Conservation (phyloP, 2,329 filamentous ascomycete species). For the Cercospora zeae-maydis region DNA sequence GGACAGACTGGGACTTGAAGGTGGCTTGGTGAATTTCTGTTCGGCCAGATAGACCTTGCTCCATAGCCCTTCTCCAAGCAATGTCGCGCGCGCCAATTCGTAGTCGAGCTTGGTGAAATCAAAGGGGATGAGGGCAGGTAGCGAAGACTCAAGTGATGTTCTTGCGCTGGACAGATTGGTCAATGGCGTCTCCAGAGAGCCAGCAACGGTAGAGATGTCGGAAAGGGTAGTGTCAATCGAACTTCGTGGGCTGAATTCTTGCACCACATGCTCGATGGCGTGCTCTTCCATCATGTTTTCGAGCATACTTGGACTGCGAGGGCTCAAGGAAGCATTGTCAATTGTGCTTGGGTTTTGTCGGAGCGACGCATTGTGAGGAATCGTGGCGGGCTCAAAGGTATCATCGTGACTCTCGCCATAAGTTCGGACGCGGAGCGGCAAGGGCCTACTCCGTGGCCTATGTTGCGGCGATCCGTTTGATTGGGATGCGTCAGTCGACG, state of each 20-base stretch:
- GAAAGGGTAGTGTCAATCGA: conserved; percentile 18
- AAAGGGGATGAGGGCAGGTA: conserved; percentile 19
- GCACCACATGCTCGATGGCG: conserved; percentile 45
- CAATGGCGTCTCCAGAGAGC: conserved; percentile 17
- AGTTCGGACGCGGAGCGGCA: conserved; percentile 23
- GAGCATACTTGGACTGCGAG: conserved; percentile 3
- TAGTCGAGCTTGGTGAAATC: conserved; percentile 33
- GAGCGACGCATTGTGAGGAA: conserved; percentile 10
- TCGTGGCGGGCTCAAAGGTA: conserved; percentile 17
- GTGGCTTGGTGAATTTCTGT: conserved; percentile 21
- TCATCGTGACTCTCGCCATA: conserved; percentile 19
- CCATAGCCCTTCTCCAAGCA: conserved; percentile 38
- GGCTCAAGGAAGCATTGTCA: conserved; percentile 16
- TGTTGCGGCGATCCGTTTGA: conserved; percentile 4
- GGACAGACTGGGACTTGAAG: conserved; percentile 18
- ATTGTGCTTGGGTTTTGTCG: conserved; percentile 17
- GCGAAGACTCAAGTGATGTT: conserved; percentile 19
- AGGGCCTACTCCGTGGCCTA: conserved; percentile 20
- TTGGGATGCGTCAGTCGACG: background rate
- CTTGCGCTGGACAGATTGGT: conserved; percentile 21
- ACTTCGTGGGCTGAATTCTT: conserved; percentile 26
- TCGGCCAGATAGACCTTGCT: conserved; percentile 37
- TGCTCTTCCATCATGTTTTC: conserved; percentile 53
- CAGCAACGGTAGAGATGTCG: conserved; percentile 17
- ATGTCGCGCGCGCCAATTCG: conserved; percentile 34